Evolutionary conservation across 2,329 filamentous ascomycete species (phyloP), one percentile per base, ranked within the genome.

Genomic region (Botrytis galanthina): DNA sequence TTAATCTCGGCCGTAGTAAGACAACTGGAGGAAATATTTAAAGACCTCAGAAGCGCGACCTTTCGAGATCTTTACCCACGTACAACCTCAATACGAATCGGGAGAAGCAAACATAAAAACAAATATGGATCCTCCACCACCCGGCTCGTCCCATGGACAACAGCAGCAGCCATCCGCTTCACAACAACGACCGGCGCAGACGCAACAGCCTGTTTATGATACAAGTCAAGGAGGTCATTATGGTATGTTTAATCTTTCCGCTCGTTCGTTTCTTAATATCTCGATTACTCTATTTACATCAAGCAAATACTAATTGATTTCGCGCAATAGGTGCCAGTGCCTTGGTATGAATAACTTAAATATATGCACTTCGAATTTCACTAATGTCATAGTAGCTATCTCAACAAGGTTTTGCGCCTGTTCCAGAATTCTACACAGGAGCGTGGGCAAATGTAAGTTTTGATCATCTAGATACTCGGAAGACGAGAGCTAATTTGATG

Each of bases 371-470:
- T 73, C 42, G 35, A 42, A 54, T 44, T 18, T 2, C 76, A 78
- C 78, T 82, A 74, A 80, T 75, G 75, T 67, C 68, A 72, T 63
- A 76, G 74, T 85, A 96, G 93, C 91, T 98, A 78, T 93, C 95
- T 67, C 90, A 91, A 62, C 91, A 94, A 84, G 94, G 94, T 73
- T 96, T 93, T 83, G 93, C 94, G 64, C 94, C 95, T n/a, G 91
- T 90, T 75, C 87, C 94, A 63, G 95, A 98, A 83, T 89, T 97
- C 73, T 98, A 98, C 84, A 95, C 93, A 1, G 95, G 95, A 26
- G 92, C 94, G 75, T 98, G 95, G 95, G 92, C 94, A 79, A 99
- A 99, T 85, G 95, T 96, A 86, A 81, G 89, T 84, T 62, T 57
- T 46, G 70, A 72, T 32, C 48, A 37, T 71, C 44, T 46, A 51